Conservation (phyloP, 2,329 filamentous ascomycete species). For the Talaromyces sp. region DNA sequence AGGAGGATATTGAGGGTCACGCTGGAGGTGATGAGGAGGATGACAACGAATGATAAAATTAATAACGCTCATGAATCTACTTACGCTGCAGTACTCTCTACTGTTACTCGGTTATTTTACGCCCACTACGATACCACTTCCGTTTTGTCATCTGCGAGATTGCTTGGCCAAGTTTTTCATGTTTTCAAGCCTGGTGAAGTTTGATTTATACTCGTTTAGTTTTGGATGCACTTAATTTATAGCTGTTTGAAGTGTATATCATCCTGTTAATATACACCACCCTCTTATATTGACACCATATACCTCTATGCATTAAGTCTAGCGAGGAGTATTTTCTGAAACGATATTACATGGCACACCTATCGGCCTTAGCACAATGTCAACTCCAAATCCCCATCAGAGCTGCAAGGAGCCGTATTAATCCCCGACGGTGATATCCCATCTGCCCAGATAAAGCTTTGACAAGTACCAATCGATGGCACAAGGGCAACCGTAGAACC, state of each 20-base stretch:
- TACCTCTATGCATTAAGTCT: background rate
- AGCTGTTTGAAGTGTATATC: background rate
- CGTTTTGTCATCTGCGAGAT: background rate
- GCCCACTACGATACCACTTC: background rate
- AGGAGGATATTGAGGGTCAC: constrained; percentile 15
- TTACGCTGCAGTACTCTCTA: background rate
- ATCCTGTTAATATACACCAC: too few species aligned
- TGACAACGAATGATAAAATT: constrained; percentile 8
- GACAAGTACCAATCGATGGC: constrained; percentile 22
- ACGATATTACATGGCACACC: background rate
- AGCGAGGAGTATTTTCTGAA: background rate
- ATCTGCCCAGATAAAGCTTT: constrained; percentile 29
- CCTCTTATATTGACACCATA: too few species aligned
- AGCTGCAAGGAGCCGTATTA: constrained; percentile 26
- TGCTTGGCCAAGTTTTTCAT: background rate
- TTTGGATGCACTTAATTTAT: background rate
- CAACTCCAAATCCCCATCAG: constrained; percentile 27
- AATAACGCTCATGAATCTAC: background rate
- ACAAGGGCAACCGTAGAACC: constrained; percentile 27
- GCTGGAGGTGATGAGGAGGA: constrained; percentile 14
- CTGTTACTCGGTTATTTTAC: background rate
- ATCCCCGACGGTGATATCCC: constrained; percentile 34
- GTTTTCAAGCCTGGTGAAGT: background rate
- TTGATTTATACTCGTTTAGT: background rate
- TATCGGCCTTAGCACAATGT: constrained; percentile 2